Conservation (phyloP, 2,329 filamentous ascomycete species). For the Aspergillus unguis region DNA sequence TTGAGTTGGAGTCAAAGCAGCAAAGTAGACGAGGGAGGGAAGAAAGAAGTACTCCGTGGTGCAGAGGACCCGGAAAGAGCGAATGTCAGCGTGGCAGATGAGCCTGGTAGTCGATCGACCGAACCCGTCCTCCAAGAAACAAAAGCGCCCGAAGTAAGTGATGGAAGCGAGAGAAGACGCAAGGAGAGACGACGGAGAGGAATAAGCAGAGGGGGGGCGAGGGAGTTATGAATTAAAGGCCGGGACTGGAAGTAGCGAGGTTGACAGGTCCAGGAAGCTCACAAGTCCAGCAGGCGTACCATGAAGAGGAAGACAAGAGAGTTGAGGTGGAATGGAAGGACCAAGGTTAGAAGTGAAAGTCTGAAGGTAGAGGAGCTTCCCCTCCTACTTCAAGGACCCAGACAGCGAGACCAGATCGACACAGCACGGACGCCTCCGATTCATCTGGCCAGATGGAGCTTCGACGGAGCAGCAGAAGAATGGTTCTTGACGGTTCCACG, state of each 20-base stretch:
- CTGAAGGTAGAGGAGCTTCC: neutral
- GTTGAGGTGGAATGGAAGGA: neutral
- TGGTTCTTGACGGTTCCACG: too few species aligned
- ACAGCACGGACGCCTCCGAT: slow-evolving; percentile 20
- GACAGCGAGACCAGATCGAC: slow-evolving; percentile 25
- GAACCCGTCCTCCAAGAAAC: too few species aligned
- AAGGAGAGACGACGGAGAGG: slow-evolving; percentile 13
- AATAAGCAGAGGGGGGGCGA: slow-evolving; percentile 11
- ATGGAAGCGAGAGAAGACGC: slow-evolving; percentile 3
- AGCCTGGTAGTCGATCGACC: too few species aligned
- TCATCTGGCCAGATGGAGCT: too few species aligned
- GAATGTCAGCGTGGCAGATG: neutral
- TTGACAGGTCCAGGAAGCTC: slow-evolving; percentile 22
- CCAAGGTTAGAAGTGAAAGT: slow-evolving; percentile 3
- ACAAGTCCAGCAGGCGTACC: slow-evolving; percentile 17
- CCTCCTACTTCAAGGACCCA: neutral
- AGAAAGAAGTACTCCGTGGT: neutral
- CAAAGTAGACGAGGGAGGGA: neutral
- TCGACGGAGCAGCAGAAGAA: neutral
- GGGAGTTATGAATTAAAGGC: slow-evolving; percentile 3
- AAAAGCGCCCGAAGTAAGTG: neutral
- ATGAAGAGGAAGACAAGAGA: slow-evolving; percentile 16
- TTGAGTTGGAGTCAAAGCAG: slow-evolving; percentile 20
- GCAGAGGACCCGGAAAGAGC: neutral
- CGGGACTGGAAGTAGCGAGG: slow-evolving; percentile 9